phyloP scores from a whole-genome alignment of 2,329 filamentous ascomycete species.

The Hymenotorrendiella dingleyae region DNA sequence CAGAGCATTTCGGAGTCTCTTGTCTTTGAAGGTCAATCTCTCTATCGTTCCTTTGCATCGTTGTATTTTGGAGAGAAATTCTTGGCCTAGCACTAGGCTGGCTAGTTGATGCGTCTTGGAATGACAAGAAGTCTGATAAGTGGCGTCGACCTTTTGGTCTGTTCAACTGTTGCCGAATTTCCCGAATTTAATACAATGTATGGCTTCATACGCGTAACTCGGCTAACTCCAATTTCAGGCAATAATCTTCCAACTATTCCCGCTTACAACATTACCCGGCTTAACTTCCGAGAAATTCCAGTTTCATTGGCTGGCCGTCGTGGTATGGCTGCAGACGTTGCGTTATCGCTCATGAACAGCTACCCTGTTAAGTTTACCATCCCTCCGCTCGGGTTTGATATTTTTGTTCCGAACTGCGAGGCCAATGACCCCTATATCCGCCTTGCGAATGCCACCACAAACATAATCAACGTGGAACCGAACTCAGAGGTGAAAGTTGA shows the following conservation, averaged over 20 bases:
- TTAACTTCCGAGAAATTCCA: constrained; percentile 71
- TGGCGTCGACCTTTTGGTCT: no score
- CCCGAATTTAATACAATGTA: no score
- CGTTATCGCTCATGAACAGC: constrained; percentile 64
- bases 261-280: constrained; percentile 71
- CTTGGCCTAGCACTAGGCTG: constrained; percentile 27
- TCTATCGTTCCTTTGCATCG: constrained; percentile 58
- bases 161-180: no score
- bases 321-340: constrained; percentile 75
- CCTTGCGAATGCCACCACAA: constrained; percentile 70
- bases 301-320: constrained; percentile 40
- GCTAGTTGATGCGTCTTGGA: constrained; percentile 8
- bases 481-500: constrained; percentile 61
- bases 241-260: constrained; percentile 72
- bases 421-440: constrained; percentile 66
- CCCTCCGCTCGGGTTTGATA: constrained; percentile 75
- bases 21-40: constrained; percentile 75
- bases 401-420: constrained; percentile 78
- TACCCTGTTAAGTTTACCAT: constrained; percentile 73
- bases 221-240: constrained; percentile 37
- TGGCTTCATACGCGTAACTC: not conserved
- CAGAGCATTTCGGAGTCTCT: constrained; percentile 70
- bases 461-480: constrained; percentile 60
- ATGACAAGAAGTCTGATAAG: constrained; percentile 15
- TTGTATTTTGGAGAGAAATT: constrained; percentile 57